Conservation (phyloP, 495 filamentous ascomycete species). For the Aspergillus bertholletiae region DNA sequence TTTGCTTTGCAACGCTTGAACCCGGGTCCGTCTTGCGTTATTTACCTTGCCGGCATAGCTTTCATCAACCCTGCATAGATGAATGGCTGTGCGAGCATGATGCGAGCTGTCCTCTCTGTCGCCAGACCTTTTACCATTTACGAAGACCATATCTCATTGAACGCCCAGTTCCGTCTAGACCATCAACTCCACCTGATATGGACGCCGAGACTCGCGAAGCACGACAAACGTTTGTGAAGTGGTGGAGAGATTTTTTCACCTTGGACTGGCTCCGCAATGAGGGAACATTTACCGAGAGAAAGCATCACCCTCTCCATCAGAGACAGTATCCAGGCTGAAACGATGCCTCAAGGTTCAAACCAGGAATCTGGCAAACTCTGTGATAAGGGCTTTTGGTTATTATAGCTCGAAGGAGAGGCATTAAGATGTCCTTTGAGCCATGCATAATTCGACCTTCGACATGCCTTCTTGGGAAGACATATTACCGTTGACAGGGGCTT, state of each 20-base stretch:
- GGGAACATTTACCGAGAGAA: neutral
- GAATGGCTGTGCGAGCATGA: neutral
- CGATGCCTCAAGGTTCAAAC: too few species aligned
- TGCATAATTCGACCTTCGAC: too few species aligned
- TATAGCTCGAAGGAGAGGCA: too few species aligned
- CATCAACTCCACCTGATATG: neutral
- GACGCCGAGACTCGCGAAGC: neutral
- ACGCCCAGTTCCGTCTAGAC: neutral
- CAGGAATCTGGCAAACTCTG: too few species aligned
- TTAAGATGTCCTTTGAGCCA: too few species aligned
- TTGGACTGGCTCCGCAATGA: neutral
- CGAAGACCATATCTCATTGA: neutral
- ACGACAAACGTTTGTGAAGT: neutral
- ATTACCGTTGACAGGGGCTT: too few species aligned
- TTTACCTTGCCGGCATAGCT: neutral
- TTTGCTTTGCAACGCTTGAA: neutral
- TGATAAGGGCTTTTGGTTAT: too few species aligned
- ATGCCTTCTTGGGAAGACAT: too few species aligned
- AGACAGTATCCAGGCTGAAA: neutral
- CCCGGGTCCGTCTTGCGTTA: neutral
- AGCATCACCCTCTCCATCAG: too few species aligned
- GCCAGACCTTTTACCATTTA: neutral
- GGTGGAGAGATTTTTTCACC: neutral
- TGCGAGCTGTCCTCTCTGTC: neutral
- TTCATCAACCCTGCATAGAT: conserved; percentile 1